Conservation (phyloP, 2,329 filamentous ascomycete genomes). For the Fonsecaea erecta region DNA sequence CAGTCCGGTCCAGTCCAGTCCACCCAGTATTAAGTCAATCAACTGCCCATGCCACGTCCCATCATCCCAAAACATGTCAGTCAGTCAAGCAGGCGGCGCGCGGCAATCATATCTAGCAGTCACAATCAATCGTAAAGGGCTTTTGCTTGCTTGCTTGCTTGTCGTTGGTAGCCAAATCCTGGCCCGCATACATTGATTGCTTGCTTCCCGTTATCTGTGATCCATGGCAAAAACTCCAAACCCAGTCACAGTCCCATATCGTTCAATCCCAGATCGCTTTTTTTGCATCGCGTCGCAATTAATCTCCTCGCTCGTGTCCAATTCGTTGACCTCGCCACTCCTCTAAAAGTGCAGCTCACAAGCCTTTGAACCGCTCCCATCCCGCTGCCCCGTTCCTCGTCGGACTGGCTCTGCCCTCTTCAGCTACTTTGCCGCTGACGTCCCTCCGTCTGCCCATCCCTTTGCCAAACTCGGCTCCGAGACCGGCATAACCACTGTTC, state of each 20-base stretch:
- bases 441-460: slow-evolving; percentile 53
- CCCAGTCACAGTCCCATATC: not conserved
- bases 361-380: slow-evolving; percentile 53
- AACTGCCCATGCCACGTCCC: not conserved
- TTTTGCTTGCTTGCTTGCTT: too few species aligned
- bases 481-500: slow-evolving; percentile 35
- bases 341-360: slow-evolving; percentile 38
- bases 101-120: too few species aligned
- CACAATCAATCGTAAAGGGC: not conserved
- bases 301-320: not conserved
- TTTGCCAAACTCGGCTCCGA: slow-evolving; percentile 37
- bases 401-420: slow-evolving; percentile 48
- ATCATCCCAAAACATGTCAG: not conserved
- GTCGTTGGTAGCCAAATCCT: not conserved
- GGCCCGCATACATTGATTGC: not conserved
- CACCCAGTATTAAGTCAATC: not conserved
- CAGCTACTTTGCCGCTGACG: slow-evolving; percentile 53
- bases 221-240: not conserved
- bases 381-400: slow-evolving; percentile 41
- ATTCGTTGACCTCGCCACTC: not conserved
- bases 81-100: not conserved
- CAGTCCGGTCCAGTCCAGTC: not conserved
- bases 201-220: not conserved
- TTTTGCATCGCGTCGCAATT: not conserved
- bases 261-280: not conserved